Evolutionary conservation across 2,329 filamentous ascomycete species (phyloP).

Genomic region (Clarireedia monteithiana): DNA sequence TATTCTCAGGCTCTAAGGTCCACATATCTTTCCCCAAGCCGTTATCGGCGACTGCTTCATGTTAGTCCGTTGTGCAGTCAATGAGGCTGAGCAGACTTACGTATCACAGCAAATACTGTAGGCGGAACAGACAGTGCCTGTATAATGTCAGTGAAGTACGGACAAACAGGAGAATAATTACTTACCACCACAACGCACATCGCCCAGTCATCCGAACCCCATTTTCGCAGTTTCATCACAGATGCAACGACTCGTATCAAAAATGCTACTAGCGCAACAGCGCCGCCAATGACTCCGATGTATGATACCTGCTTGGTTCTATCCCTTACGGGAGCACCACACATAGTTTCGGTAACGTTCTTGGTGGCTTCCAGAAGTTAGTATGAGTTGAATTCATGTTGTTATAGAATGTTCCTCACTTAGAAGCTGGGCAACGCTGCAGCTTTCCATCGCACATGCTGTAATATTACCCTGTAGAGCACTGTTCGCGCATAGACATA

Average conservation of each 20-base stretch:
- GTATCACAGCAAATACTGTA: not conserved
- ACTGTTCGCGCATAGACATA: not conserved
- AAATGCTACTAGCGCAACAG: not conserved
- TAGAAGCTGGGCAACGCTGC: not conserved
- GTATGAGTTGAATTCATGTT: not conserved
- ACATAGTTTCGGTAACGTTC: not conserved
- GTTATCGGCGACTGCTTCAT: not conserved
- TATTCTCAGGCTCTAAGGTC: not conserved
- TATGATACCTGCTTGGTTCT: not conserved
- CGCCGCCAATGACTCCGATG: not conserved
- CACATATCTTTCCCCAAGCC: slow-evolving; percentile 9
- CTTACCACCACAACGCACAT: slow-evolving; percentile 1
- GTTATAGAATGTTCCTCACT: not conserved
- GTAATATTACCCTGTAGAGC: not conserved
- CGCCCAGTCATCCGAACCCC: slow-evolving; percentile 5
- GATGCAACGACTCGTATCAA: not conserved
- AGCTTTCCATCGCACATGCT: not conserved
- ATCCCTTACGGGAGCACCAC: not conserved
- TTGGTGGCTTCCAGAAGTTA: not conserved
- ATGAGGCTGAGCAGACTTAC: not conserved
- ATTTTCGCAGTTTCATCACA: not conserved
- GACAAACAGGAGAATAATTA: not conserved
- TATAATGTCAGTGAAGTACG: not conserved
- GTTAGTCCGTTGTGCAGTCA: not conserved
- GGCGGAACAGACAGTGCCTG: not conserved